These are phyloP conservation scores for Kodamaea kakaduensis DNA, from an alignment of 805 yeast species.

Conservation along the genomic window DNA sequence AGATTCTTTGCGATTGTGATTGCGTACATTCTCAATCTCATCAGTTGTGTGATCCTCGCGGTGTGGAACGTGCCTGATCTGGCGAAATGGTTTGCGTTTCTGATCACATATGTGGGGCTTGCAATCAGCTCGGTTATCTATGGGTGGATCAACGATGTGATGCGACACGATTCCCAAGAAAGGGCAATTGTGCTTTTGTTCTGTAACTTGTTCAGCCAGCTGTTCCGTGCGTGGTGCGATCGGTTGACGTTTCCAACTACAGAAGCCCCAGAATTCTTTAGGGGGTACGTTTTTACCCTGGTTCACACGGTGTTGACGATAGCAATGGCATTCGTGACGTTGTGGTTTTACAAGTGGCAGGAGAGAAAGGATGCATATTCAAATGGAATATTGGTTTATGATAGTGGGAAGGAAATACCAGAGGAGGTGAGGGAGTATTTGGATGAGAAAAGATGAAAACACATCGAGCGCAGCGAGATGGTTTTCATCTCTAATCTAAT, in stretches of 20 bases:
- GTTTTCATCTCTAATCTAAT: too few relatives aligned
- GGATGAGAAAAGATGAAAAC: too few relatives aligned
- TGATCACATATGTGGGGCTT: slow-evolving; percentile 20
- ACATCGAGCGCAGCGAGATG: too few relatives aligned
- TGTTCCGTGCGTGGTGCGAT: slow-evolving; percentile 20
- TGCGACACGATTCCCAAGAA: slow-evolving; percentile 19
- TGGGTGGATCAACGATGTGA: slow-evolving; percentile 23
- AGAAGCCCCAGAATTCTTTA: slow-evolving; percentile 21
- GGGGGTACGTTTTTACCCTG: slow-evolving; percentile 19
- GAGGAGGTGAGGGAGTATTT: slow-evolving; percentile 4
- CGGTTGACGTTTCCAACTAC: slow-evolving; percentile 21
- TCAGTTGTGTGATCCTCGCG: slow-evolving; percentile 20
- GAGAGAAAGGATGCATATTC: slow-evolving; percentile 17
- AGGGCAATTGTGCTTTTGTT: slow-evolving; percentile 20
- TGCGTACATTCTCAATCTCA: slow-evolving; percentile 18
- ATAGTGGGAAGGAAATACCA: slow-evolving; percentile 10
- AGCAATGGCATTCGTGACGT: slow-evolving; percentile 19
- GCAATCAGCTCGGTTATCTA: slow-evolving; percentile 22
- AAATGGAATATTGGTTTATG: slow-evolving; percentile 19
- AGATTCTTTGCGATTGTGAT: slow-evolving; percentile 13
- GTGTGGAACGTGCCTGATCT: slow-evolving; percentile 21
- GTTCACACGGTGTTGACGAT: slow-evolving; percentile 16
- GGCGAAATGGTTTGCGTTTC: slow-evolving; percentile 25
- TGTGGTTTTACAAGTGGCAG: slow-evolving; percentile 20
- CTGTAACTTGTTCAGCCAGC: slow-evolving; percentile 21